These are phyloP conservation scores for Lotus japonicus DNA, from an alignment of 306 rosid species.

Conservation along the genomic window DNA sequence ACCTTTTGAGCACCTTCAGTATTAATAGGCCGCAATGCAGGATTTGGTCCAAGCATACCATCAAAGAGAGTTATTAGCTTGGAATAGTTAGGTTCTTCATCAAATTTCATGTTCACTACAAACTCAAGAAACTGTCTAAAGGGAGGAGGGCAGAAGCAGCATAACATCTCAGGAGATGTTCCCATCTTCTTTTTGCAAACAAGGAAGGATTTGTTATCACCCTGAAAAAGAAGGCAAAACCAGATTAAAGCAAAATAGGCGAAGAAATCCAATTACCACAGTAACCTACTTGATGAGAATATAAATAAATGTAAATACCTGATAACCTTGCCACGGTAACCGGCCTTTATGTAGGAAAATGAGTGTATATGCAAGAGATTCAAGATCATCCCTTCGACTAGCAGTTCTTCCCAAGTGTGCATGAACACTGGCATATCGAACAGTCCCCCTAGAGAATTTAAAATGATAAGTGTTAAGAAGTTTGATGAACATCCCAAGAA, in stretches of 20 bases:
- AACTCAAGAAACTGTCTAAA: conserved; percentile 81
- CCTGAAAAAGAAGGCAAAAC: conserved; percentile 31
- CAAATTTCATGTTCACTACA: conserved; percentile 95
- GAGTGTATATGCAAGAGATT: conserved; percentile 92
- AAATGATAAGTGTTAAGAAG: neutral
- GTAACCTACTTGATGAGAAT: conserved; percentile 3
- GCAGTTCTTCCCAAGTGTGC: conserved; percentile 98
- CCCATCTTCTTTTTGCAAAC: conserved; percentile 97
- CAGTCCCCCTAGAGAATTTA: conserved; percentile 63
- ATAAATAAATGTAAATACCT: conserved; percentile 38
- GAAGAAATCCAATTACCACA: conserved; percentile 2
- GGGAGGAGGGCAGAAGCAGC: conserved; percentile 90
- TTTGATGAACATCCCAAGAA: neutral
- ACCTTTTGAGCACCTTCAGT: conserved; percentile 99
- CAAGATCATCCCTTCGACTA: conserved; percentile 93
- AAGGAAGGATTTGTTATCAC: conserved; percentile 90
- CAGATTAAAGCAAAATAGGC: neutral
- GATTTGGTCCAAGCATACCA: conserved; percentile 81
- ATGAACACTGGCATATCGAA: conserved; percentile 95
- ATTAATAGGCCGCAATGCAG: conserved; percentile 80
- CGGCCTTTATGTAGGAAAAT: conserved; percentile 84
- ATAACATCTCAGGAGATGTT: conserved; percentile 93
- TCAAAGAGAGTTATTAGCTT: conserved; percentile 79
- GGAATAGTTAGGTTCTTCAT: conserved; percentile 91
- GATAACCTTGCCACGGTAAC: conserved; percentile 96